Evolutionary conservation across 192 early-diverging fungal species (phyloP), one percentile per base, ranked within the genome.

Genomic region (Rhizophagus prolifer): DNA sequence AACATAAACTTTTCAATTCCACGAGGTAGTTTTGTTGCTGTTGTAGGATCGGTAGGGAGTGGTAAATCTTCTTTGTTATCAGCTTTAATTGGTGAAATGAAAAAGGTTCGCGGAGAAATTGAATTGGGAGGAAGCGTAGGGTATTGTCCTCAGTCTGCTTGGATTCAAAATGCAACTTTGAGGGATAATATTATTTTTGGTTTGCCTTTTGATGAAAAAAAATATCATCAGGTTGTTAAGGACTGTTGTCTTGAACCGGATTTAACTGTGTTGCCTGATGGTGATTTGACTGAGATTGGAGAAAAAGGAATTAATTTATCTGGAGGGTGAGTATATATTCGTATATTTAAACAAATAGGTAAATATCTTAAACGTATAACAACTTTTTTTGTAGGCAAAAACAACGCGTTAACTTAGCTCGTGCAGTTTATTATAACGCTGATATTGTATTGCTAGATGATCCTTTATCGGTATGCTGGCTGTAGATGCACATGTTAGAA

Each of bases 181-280:
- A 85, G 87, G 14, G 89, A 90, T 13, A 96, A 96, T 76, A 90
- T 95, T 82, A 46, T 91, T 28, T 95, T 96, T 83, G 93, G 94
- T 0, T 86, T 82, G 14, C 70, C 82, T 1, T 91, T 85, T 50
- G 84, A 96, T 59, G 79, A 81, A 26, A 63, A 74, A 70, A 82
- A 77, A 9, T 94, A 91, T 84, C 79, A 82, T 63, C 82, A 86
- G 44, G 85, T 90, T 34, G 75, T 94, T 4, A 79, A 86, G 8
- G 88, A 88, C 0, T 89, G 88, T 76, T 87, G 88, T 2, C 79
- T 94, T 9, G 82, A 80, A 28, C 85, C 87, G 2, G 94, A 95
- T 83, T 75, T 95, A 78, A 83, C 78, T 9, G 12, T 86, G 13
- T 82, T 92, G 80, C 79, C 88, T 23, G 85, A 82, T 19, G 88